Conservation (phyloP, 768 basidiomycete species). For the Psilocybe tampanensis region DNA sequence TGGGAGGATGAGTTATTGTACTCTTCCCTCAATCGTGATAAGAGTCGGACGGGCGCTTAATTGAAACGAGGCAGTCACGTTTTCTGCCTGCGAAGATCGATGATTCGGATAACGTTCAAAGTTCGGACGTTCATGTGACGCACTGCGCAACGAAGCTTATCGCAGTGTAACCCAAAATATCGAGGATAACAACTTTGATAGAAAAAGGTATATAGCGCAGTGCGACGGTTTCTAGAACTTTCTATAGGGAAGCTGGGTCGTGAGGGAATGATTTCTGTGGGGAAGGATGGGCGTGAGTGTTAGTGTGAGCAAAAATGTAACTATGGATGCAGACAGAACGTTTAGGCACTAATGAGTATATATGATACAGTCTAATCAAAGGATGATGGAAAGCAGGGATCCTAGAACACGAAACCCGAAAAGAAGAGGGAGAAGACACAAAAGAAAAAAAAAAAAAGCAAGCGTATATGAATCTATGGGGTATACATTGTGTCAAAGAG, state of each 20-base stretch:
- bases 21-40: neutral
- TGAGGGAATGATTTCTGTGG: neutral
- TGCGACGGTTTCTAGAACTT: neutral
- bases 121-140: too few relatives aligned
- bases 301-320: neutral
- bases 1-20: neutral
- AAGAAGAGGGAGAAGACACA: neutral
- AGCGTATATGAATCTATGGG: neutral
- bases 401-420: too few relatives aligned
- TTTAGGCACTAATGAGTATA: neutral
- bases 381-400: neutral
- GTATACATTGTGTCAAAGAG: neutral
- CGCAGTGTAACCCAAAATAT: too few relatives aligned
- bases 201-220: too few relatives aligned
- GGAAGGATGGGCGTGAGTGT: neutral
- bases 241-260: neutral
- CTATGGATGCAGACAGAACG: neutral
- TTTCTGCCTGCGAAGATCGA: neutral
- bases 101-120: too few relatives aligned
- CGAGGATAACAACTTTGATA: too few relatives aligned
- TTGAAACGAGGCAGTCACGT: neutral
- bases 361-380: neutral
- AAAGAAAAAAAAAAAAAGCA: neutral
- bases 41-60: neutral
- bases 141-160: too few relatives aligned